Evolutionary conservation across 345 rosid genomes (phyloP).

Genomic region (Nasturtium officinale): DNA sequence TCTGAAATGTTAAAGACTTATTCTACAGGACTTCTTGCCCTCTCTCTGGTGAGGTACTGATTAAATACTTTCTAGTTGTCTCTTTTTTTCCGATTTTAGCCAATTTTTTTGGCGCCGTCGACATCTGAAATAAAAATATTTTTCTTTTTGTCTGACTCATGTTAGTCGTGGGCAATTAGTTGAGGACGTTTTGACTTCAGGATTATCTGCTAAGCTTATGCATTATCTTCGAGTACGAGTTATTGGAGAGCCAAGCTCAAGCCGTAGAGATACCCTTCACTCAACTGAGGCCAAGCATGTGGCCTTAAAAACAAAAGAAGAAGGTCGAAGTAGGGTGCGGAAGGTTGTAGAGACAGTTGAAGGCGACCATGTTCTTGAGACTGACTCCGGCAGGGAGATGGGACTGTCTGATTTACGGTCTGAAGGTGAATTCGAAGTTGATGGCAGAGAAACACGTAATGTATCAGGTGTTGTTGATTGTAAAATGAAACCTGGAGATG

Average conservation of each 20-base stretch:
- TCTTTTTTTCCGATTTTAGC: constrained; percentile 20
- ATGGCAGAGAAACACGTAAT: constrained; percentile 55
- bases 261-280: constrained; percentile 68
- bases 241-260: constrained; percentile 68
- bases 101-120: constrained; percentile 20
- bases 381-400: constrained; percentile 42
- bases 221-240: constrained; percentile 88
- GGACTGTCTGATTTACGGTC: constrained; percentile 50
- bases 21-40: constrained; percentile 90
- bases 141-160: constrained; percentile 13
- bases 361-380: constrained; percentile 53
- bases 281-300: constrained; percentile 56
- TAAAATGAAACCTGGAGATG: constrained; percentile 63
- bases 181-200: constrained; percentile 93
- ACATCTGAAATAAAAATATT: constrained; percentile 4
- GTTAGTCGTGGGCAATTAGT: constrained; percentile 82
- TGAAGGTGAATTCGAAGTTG: constrained; percentile 54
- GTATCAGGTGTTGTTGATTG: constrained; percentile 53
- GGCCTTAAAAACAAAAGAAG: constrained; percentile 71
- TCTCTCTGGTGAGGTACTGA: constrained; percentile 74
- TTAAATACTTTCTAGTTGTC: background rate
- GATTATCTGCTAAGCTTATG: constrained; percentile 91
- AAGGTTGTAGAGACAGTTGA: constrained; percentile 62
- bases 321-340: constrained; percentile 68
- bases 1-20: constrained; percentile 86